phyloP scores from a whole-genome alignment of 1,284 basidiomycete species.

The Apiotrichum sp. region DNA sequence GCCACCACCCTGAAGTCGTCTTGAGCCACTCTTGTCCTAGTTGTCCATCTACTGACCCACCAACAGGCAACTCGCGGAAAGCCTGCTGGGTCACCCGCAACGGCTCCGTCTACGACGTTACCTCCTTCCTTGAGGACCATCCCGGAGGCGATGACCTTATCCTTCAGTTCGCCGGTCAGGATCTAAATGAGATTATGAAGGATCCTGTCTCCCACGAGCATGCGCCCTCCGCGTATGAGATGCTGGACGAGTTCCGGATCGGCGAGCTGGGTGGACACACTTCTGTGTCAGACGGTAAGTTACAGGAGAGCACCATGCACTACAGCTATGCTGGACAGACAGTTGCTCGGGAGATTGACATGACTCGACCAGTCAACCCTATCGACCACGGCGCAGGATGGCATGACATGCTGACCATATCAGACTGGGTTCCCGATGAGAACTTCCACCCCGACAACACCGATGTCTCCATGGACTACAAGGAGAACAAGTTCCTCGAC shows the following conservation, averaged over 20 bases:
- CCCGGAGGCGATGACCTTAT: slow-evolving; percentile 52
- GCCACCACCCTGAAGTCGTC: too few species aligned
- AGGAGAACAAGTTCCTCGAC: slow-evolving; percentile 89
- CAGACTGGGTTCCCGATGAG: slow-evolving; percentile 80
- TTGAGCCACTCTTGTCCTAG: not conserved
- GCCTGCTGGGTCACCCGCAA: slow-evolving; percentile 45
- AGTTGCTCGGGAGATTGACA: too few species aligned
- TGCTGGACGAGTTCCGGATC: slow-evolving; percentile 80
- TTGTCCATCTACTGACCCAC: not conserved
- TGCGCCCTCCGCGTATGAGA: slow-evolving; percentile 82
- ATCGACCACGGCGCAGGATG: too few species aligned
- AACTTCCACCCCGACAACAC: slow-evolving; percentile 87
- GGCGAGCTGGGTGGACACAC: slow-evolving; percentile 70
- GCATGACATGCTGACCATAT: too few species aligned
- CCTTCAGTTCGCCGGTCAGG: slow-evolving; percentile 68
- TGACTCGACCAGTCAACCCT: too few species aligned
- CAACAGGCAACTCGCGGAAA: slow-evolving; percentile 33
- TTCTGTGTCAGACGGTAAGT: slow-evolving; percentile 69
- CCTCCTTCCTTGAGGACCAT: slow-evolving; percentile 50
- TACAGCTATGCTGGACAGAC: too few species aligned
- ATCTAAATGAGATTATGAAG: slow-evolving; percentile 75
- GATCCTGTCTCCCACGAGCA: slow-evolving; percentile 85
- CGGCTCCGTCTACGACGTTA: slow-evolving; percentile 51
- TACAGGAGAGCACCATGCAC: too few species aligned
- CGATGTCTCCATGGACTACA: slow-evolving; percentile 67